These are phyloP conservation scores for Verbascum thapsus DNA, from an alignment of 257 asterid species.

Conservation along the genomic window DNA sequence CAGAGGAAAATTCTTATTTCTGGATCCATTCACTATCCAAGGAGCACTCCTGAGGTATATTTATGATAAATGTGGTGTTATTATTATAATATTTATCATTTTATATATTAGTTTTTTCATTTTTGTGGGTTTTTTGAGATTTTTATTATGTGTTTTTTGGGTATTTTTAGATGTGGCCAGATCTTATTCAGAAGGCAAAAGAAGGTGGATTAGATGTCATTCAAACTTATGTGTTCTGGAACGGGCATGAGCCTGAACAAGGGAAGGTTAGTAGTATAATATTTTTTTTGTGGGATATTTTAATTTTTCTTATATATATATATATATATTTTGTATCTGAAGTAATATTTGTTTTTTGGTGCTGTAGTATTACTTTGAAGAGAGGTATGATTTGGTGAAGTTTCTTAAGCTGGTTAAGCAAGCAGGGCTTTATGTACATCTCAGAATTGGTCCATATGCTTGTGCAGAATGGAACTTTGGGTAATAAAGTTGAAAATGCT, in stretches of 20 bases:
- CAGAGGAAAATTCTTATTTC: constrained; percentile 73
- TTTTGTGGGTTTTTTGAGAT: neutral
- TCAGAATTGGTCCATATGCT: constrained; percentile 96
- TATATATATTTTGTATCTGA: constrained; percentile 9
- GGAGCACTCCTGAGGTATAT: constrained; percentile 91
- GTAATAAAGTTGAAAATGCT: constrained; percentile 45
- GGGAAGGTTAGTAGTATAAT: constrained; percentile 63
- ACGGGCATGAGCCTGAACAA: constrained; percentile 95
- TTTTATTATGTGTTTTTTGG: constrained; percentile 28
- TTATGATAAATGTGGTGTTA: neutral
- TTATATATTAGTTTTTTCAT: neutral
- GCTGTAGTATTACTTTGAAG: constrained; percentile 87
- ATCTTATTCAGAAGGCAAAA: constrained; percentile 92
- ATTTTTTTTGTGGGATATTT: constrained; percentile 6
- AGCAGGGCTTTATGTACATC: constrained; percentile 85
- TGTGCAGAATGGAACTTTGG: constrained; percentile 99
- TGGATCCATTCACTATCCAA: constrained; percentile 94
- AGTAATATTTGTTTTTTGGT: neutral
- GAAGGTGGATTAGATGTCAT: constrained; percentile 96
- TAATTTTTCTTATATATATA: neutral
- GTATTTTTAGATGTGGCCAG: constrained; percentile 89
- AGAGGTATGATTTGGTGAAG: constrained; percentile 88
- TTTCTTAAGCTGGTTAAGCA: constrained; percentile 80
- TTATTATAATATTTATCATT: neutral
- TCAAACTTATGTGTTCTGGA: constrained; percentile 97